phyloP scores from a whole-genome alignment of 2,329 filamentous ascomycete species.

The Claviceps spartinae region DNA sequence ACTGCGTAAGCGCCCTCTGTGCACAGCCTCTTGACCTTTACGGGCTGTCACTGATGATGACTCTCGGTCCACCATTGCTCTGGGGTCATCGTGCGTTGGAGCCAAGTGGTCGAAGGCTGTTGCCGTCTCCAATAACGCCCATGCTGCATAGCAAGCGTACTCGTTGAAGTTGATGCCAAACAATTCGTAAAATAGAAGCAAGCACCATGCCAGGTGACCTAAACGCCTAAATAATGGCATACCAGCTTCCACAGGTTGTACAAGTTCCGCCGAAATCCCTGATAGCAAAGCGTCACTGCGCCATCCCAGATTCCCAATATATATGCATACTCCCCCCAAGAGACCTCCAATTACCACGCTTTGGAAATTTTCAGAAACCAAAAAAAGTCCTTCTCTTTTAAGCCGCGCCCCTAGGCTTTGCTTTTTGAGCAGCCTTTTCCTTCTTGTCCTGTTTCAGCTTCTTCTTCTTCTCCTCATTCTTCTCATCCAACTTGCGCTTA shows the following conservation, averaged over 20 bases:
- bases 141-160: too few species aligned
- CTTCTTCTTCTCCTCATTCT: slow-evolving; percentile 86
- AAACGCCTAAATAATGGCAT: neutral
- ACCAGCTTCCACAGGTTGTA: neutral
- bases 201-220: neutral
- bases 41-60: too few species aligned
- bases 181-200: too few species aligned
- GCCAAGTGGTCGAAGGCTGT: too few species aligned
- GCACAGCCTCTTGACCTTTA: too few species aligned
- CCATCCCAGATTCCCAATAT: neutral
- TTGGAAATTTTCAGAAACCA: neutral
- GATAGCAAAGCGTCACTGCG: neutral
- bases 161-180: too few species aligned
- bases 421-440: slow-evolving; percentile 83
- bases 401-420: slow-evolving; percentile 60
- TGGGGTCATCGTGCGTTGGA: too few species aligned
- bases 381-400: slow-evolving; percentile 12
- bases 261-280: neutral
- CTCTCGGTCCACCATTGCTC: too few species aligned
- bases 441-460: slow-evolving; percentile 89
- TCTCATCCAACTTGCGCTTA: slow-evolving; percentile 91
- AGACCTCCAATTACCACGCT: neutral
- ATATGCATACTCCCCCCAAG: neutral
- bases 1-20: too few species aligned
- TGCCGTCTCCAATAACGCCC: too few species aligned